Conservation (phyloP, 139 green algal species). For the Monoraphidium neglectum region DNA sequence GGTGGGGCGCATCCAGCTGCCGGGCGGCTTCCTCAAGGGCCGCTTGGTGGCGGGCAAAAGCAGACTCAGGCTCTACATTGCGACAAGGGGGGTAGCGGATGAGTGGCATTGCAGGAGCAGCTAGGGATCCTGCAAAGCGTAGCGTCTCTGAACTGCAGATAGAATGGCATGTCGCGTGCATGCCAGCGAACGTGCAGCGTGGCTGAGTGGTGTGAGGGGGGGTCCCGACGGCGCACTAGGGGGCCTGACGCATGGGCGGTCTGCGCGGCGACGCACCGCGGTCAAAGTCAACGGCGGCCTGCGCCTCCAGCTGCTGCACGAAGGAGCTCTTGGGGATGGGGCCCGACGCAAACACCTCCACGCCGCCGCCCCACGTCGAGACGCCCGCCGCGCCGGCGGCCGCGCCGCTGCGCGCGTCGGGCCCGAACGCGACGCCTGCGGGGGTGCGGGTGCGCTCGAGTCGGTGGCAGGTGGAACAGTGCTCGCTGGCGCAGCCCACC, state of each 20-base stretch:
- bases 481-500: too few relatives aligned
- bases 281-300: slow-evolving; percentile 20
- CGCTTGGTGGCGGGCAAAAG: slow-evolving; percentile 11
- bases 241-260: too few relatives aligned
- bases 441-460: too few relatives aligned
- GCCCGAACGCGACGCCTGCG: slow-evolving; percentile 21
- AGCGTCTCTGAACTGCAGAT: too few relatives aligned
- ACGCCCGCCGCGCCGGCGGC: not conserved
- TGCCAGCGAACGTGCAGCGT: too few relatives aligned
- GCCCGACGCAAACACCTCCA: slow-evolving; percentile 43
- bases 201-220: too few relatives aligned
- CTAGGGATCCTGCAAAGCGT: too few relatives aligned
- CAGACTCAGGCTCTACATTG: slow-evolving; percentile 17
- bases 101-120: too few relatives aligned
- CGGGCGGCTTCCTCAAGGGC: slow-evolving; percentile 47
- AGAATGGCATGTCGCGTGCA: too few relatives aligned
- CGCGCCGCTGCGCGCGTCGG: not conserved
- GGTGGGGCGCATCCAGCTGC: slow-evolving; percentile 36
- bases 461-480: too few relatives aligned
- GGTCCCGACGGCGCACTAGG: too few relatives aligned
- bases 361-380: slow-evolving; percentile 48
- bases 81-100: slow-evolving; percentile 3
- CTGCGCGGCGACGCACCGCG: too few relatives aligned
- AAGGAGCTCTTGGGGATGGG: slow-evolving; percentile 49
- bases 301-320: slow-evolving; percentile 42